Evolutionary conservation across 2,329 filamentous ascomycete species (phyloP).

Genomic region (Talaromyces albobiverticillius): DNA sequence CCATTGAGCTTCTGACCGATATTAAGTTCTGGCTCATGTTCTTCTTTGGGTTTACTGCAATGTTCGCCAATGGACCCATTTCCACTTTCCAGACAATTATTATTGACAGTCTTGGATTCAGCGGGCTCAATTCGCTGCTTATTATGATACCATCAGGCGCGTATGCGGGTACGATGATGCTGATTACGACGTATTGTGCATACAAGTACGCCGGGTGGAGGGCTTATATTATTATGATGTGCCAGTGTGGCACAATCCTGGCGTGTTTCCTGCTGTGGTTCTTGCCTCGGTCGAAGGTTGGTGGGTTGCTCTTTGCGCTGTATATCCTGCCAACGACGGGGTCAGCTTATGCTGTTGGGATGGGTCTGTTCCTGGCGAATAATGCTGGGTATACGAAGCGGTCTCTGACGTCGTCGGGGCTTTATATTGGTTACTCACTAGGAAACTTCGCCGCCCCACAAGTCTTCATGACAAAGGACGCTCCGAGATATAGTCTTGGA

Average conservation of each 20-base stretch:
- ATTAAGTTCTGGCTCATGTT: slow-evolving; percentile 6
- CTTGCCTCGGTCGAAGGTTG: neutral
- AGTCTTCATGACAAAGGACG: too few relatives aligned
- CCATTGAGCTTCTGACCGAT: neutral
- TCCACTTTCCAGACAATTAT: too few relatives aligned
- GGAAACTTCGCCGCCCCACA: too few relatives aligned
- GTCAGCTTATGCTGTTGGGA: neutral
- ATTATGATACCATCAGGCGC: too few relatives aligned
- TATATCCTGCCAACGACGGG: neutral
- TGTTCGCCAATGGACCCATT: slow-evolving; percentile 3
- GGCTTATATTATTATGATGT: neutral
- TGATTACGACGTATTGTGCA: too few relatives aligned
- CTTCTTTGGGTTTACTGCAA: neutral
- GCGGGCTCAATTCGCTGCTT: neutral
- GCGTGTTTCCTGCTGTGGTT: neutral
- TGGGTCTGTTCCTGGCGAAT: too few relatives aligned
- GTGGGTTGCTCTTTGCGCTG: neutral
- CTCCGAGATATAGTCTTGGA: too few relatives aligned
- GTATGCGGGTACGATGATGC: too few relatives aligned
- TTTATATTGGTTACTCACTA: too few relatives aligned
- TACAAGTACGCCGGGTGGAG: neutral
- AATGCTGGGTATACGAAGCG: too few relatives aligned
- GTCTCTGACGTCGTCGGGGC: too few relatives aligned
- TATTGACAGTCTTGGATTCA: neutral
- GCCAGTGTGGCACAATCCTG: neutral